Evolutionary conservation across 2,329 filamentous ascomycete species (phyloP), one percentile per base, ranked within the genome.

Genomic region (Nothopassalora personata): DNA sequence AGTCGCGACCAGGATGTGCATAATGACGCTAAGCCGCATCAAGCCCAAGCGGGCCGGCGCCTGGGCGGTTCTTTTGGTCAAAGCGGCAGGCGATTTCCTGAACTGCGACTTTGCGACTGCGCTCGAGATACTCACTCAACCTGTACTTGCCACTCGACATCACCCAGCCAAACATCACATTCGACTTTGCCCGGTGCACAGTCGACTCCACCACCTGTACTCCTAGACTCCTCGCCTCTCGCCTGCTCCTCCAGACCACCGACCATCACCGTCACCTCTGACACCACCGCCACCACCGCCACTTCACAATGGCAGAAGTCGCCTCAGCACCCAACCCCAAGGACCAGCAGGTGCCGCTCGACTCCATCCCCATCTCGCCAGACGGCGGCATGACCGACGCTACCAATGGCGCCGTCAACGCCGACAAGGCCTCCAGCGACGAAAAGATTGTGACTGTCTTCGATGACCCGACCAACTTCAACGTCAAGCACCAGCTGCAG

Each of bases 391-490:
- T 75, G 63, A 72, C 80, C 56, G 76, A 74, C 65, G 77, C 80
- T 58, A 69, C 68, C 57, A 79, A 80, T 61, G 76, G 77, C 68
- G 72, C 76, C 60, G 75, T 79, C 57, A 75, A 77, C 64, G 71
- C 75, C 59, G 71, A 73, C 34, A 69, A 71, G 57, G 67, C 62
- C 28, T 58, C 76, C 39, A 67, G 68, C 63, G 76, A 77, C 65
- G 70, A 71, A 62, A 87, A 92, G 73, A 81, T 89, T 54, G 83
- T 96, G 70, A 99, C 94, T 50, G 93, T 99, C 68, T 99, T 99
- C 81, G 92, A 99, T 75, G 91, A 97, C 79, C 89, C 94, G 69
- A 89, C 97, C 67, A 97, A 99, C 83, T 99, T 99, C 85, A 99
- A 96, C 71, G 94, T 99, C 77, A 99, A 97, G 84, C 94, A 99